A percentile compares a stretch with the other conserved stretches of the same genome.
Evolutionary conservation across 1,139 yeast genomes (phyloP).

Genomic region (Candida sp.): DNA sequence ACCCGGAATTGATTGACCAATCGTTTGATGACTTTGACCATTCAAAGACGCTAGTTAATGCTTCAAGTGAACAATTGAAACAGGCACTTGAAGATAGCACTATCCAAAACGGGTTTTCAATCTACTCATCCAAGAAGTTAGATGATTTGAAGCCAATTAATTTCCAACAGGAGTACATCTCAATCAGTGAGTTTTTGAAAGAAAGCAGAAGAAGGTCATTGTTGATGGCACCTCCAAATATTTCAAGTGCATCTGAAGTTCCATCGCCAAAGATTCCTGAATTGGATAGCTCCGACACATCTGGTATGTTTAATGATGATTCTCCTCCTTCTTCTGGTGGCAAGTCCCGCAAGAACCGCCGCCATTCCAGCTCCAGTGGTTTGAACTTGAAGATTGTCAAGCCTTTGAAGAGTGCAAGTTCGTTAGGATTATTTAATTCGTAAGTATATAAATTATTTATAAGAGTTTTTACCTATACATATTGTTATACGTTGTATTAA

Average conservation of each 20-base stretch:
- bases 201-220: slow-evolving; percentile 12
- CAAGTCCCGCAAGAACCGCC: background rate
- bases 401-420: slow-evolving; percentile 63
- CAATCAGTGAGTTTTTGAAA: slow-evolving; percentile 15
- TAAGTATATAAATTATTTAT: background rate
- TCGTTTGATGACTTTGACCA: slow-evolving; percentile 4
- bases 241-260: background rate
- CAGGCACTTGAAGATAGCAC: background rate
- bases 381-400: slow-evolving; percentile 64
- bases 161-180: slow-evolving; percentile 15
- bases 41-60: slow-evolving; percentile 5
- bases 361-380: slow-evolving; percentile 29
- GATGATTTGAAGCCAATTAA: slow-evolving; percentile 4
- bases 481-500: background rate
- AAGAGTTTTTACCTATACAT: background rate
- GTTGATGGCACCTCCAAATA: slow-evolving; percentile 1
- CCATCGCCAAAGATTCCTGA: slow-evolving; percentile 1
- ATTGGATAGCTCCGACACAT: slow-evolving; percentile 12
- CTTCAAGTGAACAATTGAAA: background rate
- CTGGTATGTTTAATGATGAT: slow-evolving; percentile 11
- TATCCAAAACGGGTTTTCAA: slow-evolving; percentile 11
- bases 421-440: slow-evolving; percentile 4
- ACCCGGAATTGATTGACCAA: slow-evolving; percentile 12
- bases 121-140: slow-evolving; percentile 9
- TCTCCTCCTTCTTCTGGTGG: background rate